Base-by-base conservation (phyloP, 768 basidiomycete genomes). In the Grammothele lineata region DNA sequence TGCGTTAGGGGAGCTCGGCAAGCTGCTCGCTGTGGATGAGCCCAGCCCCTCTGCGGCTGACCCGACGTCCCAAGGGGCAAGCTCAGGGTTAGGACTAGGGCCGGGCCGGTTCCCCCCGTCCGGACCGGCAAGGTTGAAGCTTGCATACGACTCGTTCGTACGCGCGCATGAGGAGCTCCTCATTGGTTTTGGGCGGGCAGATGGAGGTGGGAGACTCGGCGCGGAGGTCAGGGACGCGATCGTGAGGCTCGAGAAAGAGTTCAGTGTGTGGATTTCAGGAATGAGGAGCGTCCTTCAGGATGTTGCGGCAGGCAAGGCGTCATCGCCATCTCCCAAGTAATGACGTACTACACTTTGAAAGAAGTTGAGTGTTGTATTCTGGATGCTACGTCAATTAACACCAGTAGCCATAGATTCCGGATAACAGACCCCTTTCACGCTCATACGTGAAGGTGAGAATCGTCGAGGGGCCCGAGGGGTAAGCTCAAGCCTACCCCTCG, bases 1-100 rank as follows among this genome's bases (percentile, higher is more conserved):
- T 19, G 81, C 86, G 4, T 67, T 85, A 7, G 81, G 84, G 3
- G 92, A 94, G 62, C 70, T 90, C 5, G 91, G 87, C 0, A 93
- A 92, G 66, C 67, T 92, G 6, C 71, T 93, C 5, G 78, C 80
- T 0, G 85, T 92, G 0, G 87, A 92, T 56, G 88, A 91, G 59
- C 83, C 81, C 0, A 62, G 3, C 62, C 62, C 27, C 7, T 14
- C 27, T 30, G 27, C 27, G 27, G 27, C 27, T 7, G 27, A 14
- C 27, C n/a, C n/a, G n/a, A n/a, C n/a, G n/a, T n/a, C n/a, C n/a
- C n/a, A n/a, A n/a, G n/a, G n/a, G n/a, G n/a, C n/a, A n/a, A n/a
- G n/a, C n/a, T n/a, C n/a, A n/a, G n/a, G n/a, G n/a, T n/a, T 32
- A 32, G 15, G 15, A 32, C 30, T 32, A 9, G 9, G 30, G 30